A percentile compares a stretch with the other conserved stretches of the same genome.
These are phyloP conservation scores for Alternaria arbusti DNA, from an alignment of 2,329 filamentous ascomycete species.

Conservation along the genomic window DNA sequence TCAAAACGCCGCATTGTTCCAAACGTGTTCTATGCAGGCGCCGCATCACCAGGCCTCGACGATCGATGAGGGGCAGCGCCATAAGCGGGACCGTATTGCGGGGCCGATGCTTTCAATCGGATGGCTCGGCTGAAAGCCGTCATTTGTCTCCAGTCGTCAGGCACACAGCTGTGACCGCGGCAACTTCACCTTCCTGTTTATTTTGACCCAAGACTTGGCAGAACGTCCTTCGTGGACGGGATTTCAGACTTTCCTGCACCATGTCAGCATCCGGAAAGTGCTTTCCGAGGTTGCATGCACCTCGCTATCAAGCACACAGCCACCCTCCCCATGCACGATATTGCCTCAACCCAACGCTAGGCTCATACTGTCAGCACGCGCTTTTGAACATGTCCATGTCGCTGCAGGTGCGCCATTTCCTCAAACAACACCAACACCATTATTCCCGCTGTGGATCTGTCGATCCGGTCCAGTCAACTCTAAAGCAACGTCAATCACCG, in stretches of 20 bases:
- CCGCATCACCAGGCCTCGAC: slow-evolving; percentile 33
- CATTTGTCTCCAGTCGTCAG: not conserved
- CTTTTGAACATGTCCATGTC: not conserved
- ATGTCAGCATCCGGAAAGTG: slow-evolving; percentile 10
- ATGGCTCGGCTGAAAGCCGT: slow-evolving; percentile 27
- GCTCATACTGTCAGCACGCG: slow-evolving; percentile 1
- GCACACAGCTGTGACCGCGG: slow-evolving; percentile 13
- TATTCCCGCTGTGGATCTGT: slow-evolving; percentile 18
- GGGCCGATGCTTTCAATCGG: slow-evolving; percentile 29
- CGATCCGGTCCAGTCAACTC: slow-evolving; percentile 22
- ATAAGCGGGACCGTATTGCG: slow-evolving; percentile 15
- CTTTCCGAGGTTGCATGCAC: slow-evolving; percentile 7
- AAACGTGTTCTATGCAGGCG: slow-evolving; percentile 23
- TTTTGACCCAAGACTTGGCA: slow-evolving; percentile 16
- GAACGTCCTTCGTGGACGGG: not conserved
- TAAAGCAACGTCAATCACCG: slow-evolving; percentile 23
- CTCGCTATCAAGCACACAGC: slow-evolving; percentile 7
- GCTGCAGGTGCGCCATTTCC: slow-evolving; percentile 12
- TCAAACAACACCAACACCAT: slow-evolving; percentile 13
- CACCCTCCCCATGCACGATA: slow-evolving; percentile 2
- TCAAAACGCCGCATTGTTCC: slow-evolving; percentile 19
- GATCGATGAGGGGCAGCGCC: slow-evolving; percentile 31
- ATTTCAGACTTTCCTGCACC: not conserved
- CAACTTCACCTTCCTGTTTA: slow-evolving; percentile 29
- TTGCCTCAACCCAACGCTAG: slow-evolving; percentile 1